Base-by-base conservation (phyloP, 129 eudicot species). In the Calendula officinalis region DNA sequence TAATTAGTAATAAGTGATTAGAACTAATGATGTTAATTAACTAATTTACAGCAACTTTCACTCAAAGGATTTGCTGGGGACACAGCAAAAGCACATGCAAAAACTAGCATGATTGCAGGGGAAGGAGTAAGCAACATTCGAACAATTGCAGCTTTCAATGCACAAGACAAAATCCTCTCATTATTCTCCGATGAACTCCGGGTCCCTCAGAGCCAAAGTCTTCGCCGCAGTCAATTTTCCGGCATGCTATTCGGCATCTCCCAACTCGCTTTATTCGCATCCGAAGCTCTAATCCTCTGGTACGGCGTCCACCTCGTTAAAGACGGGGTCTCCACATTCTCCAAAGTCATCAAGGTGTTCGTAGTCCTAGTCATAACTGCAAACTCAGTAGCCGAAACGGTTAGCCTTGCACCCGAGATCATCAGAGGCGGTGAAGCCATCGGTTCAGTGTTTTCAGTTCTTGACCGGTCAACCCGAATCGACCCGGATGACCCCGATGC, bases 61-160 rank as follows among this genome's bases (percentile, higher is more conserved):
- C 84, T 92, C 41, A 88, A 92, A 76, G 95, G 98, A 4, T 92
- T 92, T 66, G 98, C 91, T 46, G 98, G 98, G 57, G 98, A 92
- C 86, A 92, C 96, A 4, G 96, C 98, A 13, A 92, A 92, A 65
- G 98, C 96, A 14, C 96, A 92, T 66, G 98, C 98, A 6, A 92
- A 92, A 54, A 92, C 98, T 8, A 92, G 98, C 81, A 91, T 91
- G 98, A 91, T 91, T 9, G 98, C 98, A 3, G 98, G 98, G 50
- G 98, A 91, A 60, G 98, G 96, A 47, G 98, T 91, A 7, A 91
- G 98, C 90, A 91, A 91, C 80, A 91, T 91, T 35, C 75, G 98
- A 45, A 91, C 98, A 1, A 89, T 91, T 9, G 98, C 98, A 14
- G 98, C 98, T 15, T 91, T 91, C 72, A 91, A 91, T 44, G 96